Conservation (phyloP, 495 filamentous ascomycete genomes). For the Beverwykella pulmonaria region DNA sequence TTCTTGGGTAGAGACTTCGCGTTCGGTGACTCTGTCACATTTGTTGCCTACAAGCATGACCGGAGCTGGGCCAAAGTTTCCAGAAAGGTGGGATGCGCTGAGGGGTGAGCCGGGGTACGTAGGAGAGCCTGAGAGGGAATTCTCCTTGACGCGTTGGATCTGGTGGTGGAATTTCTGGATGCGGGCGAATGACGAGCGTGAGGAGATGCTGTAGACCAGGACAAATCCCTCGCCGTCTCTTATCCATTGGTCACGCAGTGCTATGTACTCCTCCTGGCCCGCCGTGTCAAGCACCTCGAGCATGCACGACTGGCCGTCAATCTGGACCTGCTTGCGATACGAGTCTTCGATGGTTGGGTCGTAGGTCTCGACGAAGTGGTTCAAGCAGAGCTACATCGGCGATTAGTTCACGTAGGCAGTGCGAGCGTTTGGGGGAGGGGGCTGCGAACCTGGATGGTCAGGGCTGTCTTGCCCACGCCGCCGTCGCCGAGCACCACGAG, state of each 20-base stretch:
- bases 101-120: constrained; percentile 70
- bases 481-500: constrained; percentile 95
- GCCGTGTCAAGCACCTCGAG: constrained; percentile 97
- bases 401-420: constrained; percentile 24
- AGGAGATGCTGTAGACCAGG: constrained; percentile 96
- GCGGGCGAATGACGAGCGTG: constrained; percentile 87
- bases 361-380: constrained; percentile 85
- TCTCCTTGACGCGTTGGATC: constrained; percentile 96
- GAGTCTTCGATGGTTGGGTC: constrained; percentile 98
- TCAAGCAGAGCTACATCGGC: constrained; percentile 64
- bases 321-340: constrained; percentile 97
- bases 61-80: constrained; percentile 69
- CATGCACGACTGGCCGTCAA: constrained; percentile 96
- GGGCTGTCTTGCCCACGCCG: constrained; percentile 93
- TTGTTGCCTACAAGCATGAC: constrained; percentile 99
- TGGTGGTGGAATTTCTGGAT: constrained; percentile 96
- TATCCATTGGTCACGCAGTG: constrained; percentile 97
- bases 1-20: constrained; percentile 95
- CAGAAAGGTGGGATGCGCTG: constrained; percentile 60
- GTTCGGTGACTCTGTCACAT: constrained; percentile 91
- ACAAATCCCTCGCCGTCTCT: constrained; percentile 97
- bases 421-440: neutral
- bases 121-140: constrained; percentile 72
- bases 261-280: constrained; percentile 99
- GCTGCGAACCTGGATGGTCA: constrained; percentile 87